Conservation (phyloP, 2,329 filamentous ascomycete species). For the Lachnellula willkommii region DNA sequence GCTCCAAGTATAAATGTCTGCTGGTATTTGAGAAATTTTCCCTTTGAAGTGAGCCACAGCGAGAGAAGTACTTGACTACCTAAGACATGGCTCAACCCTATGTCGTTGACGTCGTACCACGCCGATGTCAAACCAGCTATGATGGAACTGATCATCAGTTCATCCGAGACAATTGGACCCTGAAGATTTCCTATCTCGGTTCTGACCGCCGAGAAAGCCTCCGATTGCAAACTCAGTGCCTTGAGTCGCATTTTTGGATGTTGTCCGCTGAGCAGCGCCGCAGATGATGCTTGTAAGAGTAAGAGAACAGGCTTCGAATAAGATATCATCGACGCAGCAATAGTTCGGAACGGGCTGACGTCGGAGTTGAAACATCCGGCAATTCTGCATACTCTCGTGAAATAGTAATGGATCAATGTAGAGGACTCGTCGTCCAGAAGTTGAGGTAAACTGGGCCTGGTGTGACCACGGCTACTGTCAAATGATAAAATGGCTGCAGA, state of each 20-base stretch:
- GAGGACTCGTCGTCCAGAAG: slow-evolving; percentile 1
- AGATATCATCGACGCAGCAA: slow-evolving; percentile 7
- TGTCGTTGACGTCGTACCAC: slow-evolving; percentile 12
- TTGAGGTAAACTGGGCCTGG: not conserved
- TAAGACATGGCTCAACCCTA: slow-evolving; percentile 6
- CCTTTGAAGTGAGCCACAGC: slow-evolving; percentile 4
- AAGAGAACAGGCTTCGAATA: slow-evolving; percentile 8
- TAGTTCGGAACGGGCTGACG: slow-evolving; percentile 7
- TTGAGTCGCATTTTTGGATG: slow-evolving; percentile 8
- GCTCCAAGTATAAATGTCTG: slow-evolving; percentile 10
- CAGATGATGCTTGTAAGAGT: slow-evolving; percentile 10
- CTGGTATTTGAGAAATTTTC: slow-evolving; percentile 3
- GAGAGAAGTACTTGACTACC: slow-evolving; percentile 8
- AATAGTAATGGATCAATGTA: slow-evolving; percentile 9
- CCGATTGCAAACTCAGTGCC: slow-evolving; percentile 8
- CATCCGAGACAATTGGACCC: slow-evolving; percentile 6
- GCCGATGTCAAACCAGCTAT: slow-evolving; percentile 11
- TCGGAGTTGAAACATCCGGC: slow-evolving; percentile 11
- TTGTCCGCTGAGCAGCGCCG: slow-evolving; percentile 7
- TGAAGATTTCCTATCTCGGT: slow-evolving; percentile 5
- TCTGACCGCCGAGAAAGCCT: slow-evolving; percentile 9
- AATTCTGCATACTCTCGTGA: slow-evolving; percentile 9
- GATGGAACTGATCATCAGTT: slow-evolving; percentile 9
- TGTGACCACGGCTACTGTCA: not conserved
- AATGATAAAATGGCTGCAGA: not conserved